Evolutionary conservation across 305 asterid genomes (phyloP).

Genomic region (Fraxinus xanthoxyloides): DNA sequence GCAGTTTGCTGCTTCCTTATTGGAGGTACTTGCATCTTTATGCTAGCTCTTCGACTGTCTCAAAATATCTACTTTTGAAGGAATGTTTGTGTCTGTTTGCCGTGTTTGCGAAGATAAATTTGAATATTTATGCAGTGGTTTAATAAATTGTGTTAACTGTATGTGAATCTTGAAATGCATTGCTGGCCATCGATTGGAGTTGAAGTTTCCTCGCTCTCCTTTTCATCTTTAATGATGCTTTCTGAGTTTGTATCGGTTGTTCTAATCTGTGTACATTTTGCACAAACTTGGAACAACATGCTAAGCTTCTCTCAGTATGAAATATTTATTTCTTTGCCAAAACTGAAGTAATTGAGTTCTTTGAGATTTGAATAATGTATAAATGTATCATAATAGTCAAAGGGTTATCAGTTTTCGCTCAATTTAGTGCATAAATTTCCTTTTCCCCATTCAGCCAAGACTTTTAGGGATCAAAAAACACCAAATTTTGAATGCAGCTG

Average conservation of each 20-base stretch:
- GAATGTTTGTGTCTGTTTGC: neutral
- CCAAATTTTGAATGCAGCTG: neutral
- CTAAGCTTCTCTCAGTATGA: neutral
- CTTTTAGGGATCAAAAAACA: neutral
- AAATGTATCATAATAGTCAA: neutral
- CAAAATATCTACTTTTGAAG: neutral
- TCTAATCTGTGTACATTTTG: neutral
- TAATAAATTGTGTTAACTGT: slow-evolving; percentile 19
- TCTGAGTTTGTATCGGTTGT: neutral
- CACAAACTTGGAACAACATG: neutral
- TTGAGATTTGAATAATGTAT: neutral
- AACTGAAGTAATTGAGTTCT: neutral
- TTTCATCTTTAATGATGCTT: neutral
- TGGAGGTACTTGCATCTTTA: slow-evolving; percentile 44
- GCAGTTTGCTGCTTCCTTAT: slow-evolving; percentile 47
- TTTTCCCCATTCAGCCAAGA: neutral
- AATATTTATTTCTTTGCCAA: neutral
- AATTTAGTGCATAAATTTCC: neutral
- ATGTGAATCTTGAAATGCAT: slow-evolving; percentile 2
- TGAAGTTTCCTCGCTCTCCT: neutral
- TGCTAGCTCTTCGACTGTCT: slow-evolving; percentile 17
- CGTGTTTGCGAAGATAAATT: slow-evolving; percentile 21
- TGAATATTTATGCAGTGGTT: slow-evolving; percentile 17
- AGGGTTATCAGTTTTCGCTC: neutral
- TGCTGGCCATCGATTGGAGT: neutral